Conservation (phyloP, 805 yeast genomes). For the Wickerhamiella musiphila region DNA sequence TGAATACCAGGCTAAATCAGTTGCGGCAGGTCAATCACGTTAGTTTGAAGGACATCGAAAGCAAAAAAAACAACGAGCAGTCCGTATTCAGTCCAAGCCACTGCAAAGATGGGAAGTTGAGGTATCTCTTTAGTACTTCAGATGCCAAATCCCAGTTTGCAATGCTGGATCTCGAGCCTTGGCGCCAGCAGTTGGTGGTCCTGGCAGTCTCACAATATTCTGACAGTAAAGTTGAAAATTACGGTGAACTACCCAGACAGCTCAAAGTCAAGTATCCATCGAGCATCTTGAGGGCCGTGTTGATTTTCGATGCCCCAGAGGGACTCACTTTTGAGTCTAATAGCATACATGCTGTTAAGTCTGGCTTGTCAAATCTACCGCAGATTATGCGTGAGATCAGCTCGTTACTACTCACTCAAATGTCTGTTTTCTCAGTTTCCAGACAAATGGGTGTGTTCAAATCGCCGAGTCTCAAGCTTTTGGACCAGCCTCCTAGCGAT, state of each 20-base stretch:
- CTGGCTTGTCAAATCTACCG: conserved; percentile 28
- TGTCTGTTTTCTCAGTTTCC: conserved; percentile 50
- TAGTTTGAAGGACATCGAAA: no score
- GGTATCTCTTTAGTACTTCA: conserved; percentile 36
- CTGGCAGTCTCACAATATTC: conserved; percentile 28
- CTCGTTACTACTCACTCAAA: conserved; percentile 38
- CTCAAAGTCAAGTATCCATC: conserved; percentile 33
- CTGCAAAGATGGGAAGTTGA: conserved; percentile 59
- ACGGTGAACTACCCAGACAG: conserved; percentile 19
- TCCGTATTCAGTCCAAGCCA: conserved; percentile 64
- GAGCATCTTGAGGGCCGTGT: conserved; percentile 35
- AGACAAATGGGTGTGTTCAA: conserved; percentile 65
- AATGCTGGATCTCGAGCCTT: conserved; percentile 80
- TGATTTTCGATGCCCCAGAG: no score
- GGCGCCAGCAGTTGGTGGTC: conserved; percentile 45
- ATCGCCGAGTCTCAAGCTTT: conserved; percentile 39
- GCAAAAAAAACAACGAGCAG: conserved; percentile 1
- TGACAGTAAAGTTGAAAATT: conserved; percentile 10
- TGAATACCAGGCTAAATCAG: no score
- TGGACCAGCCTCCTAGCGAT: conserved; percentile 10
- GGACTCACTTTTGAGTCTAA: conserved; percentile 16
- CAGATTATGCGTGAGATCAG: conserved; percentile 61
- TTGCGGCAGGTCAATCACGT: no score
- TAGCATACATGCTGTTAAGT: conserved; percentile 6
- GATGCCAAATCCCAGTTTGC: conserved; percentile 43